A percentile compares a stretch with the other conserved stretches of the same genome.
These are phyloP conservation scores for Populus tomentosa DNA, from an alignment of 441 rosid genomes.

Conservation along the genomic window DNA sequence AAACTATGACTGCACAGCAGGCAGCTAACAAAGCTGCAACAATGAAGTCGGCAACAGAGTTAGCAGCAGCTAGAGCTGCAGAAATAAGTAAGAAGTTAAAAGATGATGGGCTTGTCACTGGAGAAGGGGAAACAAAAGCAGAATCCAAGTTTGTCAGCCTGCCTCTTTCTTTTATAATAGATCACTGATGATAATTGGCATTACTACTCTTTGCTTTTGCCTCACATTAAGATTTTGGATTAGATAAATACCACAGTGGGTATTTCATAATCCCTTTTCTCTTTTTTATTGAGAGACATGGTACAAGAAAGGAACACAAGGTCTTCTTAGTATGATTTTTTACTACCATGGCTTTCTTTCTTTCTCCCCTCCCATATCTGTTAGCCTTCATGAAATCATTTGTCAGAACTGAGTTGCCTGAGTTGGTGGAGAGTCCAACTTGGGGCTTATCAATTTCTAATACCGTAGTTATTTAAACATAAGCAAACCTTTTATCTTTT, in stretches of 20 bases:
- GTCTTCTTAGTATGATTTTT: background rate
- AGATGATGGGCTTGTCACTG: constrained; percentile 70
- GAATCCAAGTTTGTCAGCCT: constrained; percentile 55
- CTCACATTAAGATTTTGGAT: background rate
- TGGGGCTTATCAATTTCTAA: background rate
- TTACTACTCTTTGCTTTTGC: background rate
- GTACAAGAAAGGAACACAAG: background rate
- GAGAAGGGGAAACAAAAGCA: constrained; percentile 54
- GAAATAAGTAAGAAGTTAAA: constrained; percentile 92
- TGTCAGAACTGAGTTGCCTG: background rate
- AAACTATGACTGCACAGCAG: constrained; percentile 93
- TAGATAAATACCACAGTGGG: background rate
- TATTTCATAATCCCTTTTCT: background rate
- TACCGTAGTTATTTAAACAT: background rate
- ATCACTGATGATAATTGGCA: background rate
- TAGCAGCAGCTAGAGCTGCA: constrained; percentile 99
- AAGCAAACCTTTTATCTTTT: background rate
- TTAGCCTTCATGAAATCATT: background rate
- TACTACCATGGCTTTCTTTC: background rate
- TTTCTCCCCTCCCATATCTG: background rate
- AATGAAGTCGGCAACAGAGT: constrained; percentile 98
- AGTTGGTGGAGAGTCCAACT: background rate
- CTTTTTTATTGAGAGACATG: background rate
- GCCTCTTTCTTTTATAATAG: background rate
- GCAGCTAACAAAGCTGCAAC: constrained; percentile 95